Conservation (phyloP, 192 early-diverging fungal genomes). For the Kappamyces sp. region DNA sequence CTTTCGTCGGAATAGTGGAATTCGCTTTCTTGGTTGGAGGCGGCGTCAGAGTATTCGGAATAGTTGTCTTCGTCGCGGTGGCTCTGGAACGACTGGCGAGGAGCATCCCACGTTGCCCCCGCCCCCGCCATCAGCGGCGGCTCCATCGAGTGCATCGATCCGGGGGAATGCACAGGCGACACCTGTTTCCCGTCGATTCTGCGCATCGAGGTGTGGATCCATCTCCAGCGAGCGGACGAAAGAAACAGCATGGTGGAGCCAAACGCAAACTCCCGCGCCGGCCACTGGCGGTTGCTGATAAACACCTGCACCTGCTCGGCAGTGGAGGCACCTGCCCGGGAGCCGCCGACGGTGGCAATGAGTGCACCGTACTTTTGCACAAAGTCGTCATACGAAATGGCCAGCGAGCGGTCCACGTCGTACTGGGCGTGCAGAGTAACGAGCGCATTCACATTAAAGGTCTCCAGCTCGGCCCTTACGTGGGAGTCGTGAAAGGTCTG, state of each 20-base stretch:
- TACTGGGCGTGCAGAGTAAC: constrained; percentile 51
- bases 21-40: no score
- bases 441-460: constrained; percentile 66
- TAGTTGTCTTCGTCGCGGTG: no score
- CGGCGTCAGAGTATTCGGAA: no score
- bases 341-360: neutral
- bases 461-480: constrained; percentile 63
- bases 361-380: neutral
- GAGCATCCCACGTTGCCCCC: no score
- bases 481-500: constrained; percentile 52
- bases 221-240: constrained; percentile 33
- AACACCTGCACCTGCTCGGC: constrained; percentile 9
- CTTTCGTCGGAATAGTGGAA: no score
- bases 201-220: constrained; percentile 31
- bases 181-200: constrained; percentile 7
- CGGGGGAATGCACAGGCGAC: no score
- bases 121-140: no score
- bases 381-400: constrained; percentile 12
- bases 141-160: no score
- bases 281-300: constrained; percentile 24
- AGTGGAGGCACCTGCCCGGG: neutral
- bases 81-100: no score
- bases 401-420: constrained; percentile 29
- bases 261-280: constrained; percentile 34
- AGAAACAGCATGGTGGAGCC: constrained; percentile 37